Conservation (phyloP, 2,329 filamentous ascomycete species). For the Chaetomiaceae sp. region DNA sequence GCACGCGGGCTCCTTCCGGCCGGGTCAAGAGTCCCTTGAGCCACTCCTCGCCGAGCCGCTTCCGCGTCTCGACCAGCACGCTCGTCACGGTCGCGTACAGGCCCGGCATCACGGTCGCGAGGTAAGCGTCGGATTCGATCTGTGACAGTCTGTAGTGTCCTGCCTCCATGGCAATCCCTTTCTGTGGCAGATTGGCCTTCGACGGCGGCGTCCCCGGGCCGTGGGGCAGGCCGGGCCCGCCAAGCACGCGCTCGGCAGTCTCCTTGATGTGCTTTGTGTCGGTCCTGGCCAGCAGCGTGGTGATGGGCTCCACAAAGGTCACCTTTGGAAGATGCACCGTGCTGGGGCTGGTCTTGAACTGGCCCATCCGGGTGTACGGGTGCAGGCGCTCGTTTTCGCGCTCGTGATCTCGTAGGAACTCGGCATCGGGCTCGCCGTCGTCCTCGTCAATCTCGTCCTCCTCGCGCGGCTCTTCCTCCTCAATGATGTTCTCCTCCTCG, state of each 20-base stretch:
- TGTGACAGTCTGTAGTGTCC: slow-evolving; percentile 62
- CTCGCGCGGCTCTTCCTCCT: slow-evolving; percentile 27
- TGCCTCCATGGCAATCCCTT: slow-evolving; percentile 57
- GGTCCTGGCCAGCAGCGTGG: slow-evolving; percentile 58
- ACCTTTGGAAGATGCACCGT: slow-evolving; percentile 69
- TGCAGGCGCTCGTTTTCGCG: slow-evolving; percentile 54
- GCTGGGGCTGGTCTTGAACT: slow-evolving; percentile 64
- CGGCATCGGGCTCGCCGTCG: slow-evolving; percentile 28
- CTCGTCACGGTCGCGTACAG: slow-evolving; percentile 63
- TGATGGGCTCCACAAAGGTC: slow-evolving; percentile 64
- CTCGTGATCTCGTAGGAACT: slow-evolving; percentile 21
- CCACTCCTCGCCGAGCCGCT: slow-evolving; percentile 66
- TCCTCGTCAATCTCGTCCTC: slow-evolving; percentile 33
- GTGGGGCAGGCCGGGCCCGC: slow-evolving; percentile 67
- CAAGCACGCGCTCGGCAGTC: slow-evolving; percentile 67
- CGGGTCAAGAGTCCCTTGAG: slow-evolving; percentile 56
- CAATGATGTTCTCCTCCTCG: slow-evolving; percentile 29
- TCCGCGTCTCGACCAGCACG: slow-evolving; percentile 65
- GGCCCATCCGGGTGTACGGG: slow-evolving; percentile 65
- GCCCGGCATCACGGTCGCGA: slow-evolving; percentile 63
- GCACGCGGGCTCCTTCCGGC: slow-evolving; percentile 53
- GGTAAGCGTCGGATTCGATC: slow-evolving; percentile 68
- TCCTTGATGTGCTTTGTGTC: slow-evolving; percentile 69
- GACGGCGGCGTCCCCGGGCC: slow-evolving; percentile 64
- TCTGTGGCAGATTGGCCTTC: slow-evolving; percentile 53